phyloP scores from a whole-genome alignment of 805 yeast species.

The Maudiozyma turicensis region DNA sequence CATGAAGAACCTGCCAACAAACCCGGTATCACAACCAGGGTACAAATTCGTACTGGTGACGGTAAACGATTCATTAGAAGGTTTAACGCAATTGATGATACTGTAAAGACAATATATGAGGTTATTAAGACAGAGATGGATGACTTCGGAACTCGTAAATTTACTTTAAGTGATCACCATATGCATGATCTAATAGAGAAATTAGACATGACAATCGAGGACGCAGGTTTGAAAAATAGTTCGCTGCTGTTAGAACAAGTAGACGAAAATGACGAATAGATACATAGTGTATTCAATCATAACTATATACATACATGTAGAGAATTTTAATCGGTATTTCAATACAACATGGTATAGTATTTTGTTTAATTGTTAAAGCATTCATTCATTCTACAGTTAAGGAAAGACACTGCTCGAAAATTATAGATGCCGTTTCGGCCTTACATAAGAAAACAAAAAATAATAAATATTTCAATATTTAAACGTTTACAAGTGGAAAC shows the following conservation, averaged over 20 bases:
- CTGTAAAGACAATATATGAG: conserved; percentile 51
- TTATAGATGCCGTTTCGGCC: no score
- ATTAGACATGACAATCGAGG: conserved; percentile 51
- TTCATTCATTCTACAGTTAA: background rate
- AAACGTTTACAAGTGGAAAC: no score
- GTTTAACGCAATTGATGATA: conserved; percentile 44
- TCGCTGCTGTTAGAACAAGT: conserved; percentile 55
- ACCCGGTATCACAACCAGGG: conserved; percentile 54
- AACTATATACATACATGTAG: background rate
- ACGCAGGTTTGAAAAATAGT: conserved; percentile 75
- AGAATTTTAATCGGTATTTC: background rate
- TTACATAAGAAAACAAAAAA: no score
- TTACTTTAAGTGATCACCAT: conserved; percentile 46
- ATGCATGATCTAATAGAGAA: conserved; percentile 47
- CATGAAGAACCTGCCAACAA: conserved; percentile 54
- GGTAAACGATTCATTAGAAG: conserved; percentile 76
- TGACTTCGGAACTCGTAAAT: conserved; percentile 33
- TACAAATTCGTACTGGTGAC: conserved; percentile 81
- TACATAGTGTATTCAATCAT: background rate
- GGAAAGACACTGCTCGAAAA: no score
- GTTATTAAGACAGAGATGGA: conserved; percentile 53
- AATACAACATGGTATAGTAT: background rate
- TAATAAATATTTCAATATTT: no score
- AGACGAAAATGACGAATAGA: background rate
- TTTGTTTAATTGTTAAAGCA: background rate